These are phyloP conservation scores for Alnus rubra DNA, from an alignment of 306 rosid species.

Conservation along the genomic window DNA sequence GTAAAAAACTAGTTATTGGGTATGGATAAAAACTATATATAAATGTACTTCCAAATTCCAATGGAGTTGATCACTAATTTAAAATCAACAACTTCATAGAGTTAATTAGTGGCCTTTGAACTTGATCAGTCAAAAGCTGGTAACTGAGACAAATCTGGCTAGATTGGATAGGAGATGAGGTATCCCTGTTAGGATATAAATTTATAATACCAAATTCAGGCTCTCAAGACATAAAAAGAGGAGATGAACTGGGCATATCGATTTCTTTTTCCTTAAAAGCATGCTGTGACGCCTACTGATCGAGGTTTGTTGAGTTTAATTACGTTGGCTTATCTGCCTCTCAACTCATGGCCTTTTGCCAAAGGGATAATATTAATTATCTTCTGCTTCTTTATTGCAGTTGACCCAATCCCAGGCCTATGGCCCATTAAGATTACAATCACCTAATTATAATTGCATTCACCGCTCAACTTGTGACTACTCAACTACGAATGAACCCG, in stretches of 20 bases:
- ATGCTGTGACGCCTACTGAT: conserved; percentile 24
- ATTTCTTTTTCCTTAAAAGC: conserved; percentile 21
- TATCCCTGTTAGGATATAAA: conserved; percentile 27
- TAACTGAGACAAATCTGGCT: conserved; percentile 8
- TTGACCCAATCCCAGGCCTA: conserved; percentile 32
- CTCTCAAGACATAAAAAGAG: conserved; percentile 7
- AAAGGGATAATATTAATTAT: conserved; percentile 39
- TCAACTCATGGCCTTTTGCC: conserved; percentile 18
- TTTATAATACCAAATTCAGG: conserved; percentile 30
- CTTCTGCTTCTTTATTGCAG: conserved; percentile 25
- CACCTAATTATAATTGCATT: neutral
- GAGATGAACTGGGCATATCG: neutral
- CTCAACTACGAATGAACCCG: too few species aligned
- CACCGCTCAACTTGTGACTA: neutral
- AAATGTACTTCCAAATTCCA: conserved; percentile 19
- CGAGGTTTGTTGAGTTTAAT: conserved; percentile 24
- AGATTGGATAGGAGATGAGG: conserved; percentile 34
- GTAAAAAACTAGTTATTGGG: neutral
- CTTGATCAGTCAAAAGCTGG: conserved; percentile 1
- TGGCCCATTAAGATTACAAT: conserved; percentile 23
- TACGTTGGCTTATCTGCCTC: conserved; percentile 24
- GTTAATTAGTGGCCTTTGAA: conserved; percentile 13
- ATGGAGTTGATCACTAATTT: conserved; percentile 23
- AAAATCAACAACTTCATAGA: neutral
- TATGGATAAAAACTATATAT: conserved; percentile 14